Evolutionary conservation across 148 eudicot species (phyloP).

Genomic region (Rhododendron kiyosumense): DNA sequence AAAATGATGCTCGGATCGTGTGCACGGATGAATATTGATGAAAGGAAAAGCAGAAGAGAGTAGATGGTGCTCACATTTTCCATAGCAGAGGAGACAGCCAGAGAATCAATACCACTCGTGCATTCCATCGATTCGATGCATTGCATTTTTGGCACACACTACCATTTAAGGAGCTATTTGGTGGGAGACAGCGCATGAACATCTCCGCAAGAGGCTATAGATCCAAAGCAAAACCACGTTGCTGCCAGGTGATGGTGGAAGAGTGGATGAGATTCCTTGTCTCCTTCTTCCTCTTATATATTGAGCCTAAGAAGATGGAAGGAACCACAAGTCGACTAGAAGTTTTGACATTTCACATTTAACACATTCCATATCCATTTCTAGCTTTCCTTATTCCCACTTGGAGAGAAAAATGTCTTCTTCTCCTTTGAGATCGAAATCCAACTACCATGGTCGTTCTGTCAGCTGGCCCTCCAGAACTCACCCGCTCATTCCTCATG

Average conservation of each 20-base stretch:
- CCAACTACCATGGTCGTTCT: conserved; percentile 17
- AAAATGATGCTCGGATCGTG: background rate
- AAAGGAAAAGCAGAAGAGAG: background rate
- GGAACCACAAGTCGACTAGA: background rate
- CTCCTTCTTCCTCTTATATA: background rate
- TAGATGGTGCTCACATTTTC: background rate
- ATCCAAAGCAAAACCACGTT: background rate
- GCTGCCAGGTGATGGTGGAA: background rate
- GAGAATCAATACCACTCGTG: background rate
- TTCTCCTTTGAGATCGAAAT: conserved; percentile 2
- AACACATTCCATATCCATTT: background rate
- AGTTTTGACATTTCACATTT: background rate
- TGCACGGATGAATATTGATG: background rate
- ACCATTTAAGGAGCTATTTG: background rate
- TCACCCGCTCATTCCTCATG: conserved; percentile 13
- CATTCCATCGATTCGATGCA: too few relatives aligned
- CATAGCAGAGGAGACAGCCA: background rate
- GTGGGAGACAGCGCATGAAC: background rate
- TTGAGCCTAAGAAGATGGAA: background rate
- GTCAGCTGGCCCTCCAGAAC: conserved; percentile 15
- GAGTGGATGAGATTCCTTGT: background rate
- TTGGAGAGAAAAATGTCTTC: background rate
- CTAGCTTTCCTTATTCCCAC: background rate
- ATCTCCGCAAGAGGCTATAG: background rate
- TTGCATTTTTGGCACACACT: too few relatives aligned